Evolutionary conservation across 2,329 filamentous ascomycete genomes (phyloP), one percentile per base, ranked within the genome.

Genomic region (Talaromyces verruculosus): DNA sequence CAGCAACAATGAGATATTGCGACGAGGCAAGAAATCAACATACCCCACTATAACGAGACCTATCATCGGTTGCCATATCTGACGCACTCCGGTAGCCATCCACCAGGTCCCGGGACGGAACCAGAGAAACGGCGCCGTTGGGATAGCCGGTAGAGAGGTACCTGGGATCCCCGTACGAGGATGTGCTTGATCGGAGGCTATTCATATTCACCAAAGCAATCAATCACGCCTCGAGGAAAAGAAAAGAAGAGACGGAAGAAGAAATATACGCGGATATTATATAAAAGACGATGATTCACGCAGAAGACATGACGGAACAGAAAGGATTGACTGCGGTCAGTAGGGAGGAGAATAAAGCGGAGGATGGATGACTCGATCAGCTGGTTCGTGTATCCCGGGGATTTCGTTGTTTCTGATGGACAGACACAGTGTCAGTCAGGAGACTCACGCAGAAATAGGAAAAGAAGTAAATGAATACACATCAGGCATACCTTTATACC

Each of bases 21-120:
- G 25, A 41, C 41, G 25, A 37, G 19, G 59, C 53, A 53, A 53
- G 45, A 39, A 53, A 33, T 37, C 47, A 59, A 73, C 84, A 73
- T 81, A 90, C 88, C 66, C 84, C 82, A 76, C 88, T 87, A 71
- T 83, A 86, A 66, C 82, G 82, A 49, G 85, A 81, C 67, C 79
- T 83, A 57, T 86, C 84, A 67, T 79, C 81, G 71, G 84, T 82
- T 69, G 86, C 86, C 8, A 83, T 82, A 68, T 82, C 83, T 63
- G 85, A 72, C 64, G 84, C 81, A 67, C 87, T 85, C 60, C 83
- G 82, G 75, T 89, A 90, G 51, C 85, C 86, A 64, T 89, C 84
- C 61, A 87, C 80, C 65, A 88, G 79, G 22, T 80, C 79, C 71
- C 84, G 85, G 61, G 75, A 74, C 45, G 73, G 74, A 17, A 75